Base-by-base conservation (phyloP, 2,329 filamentous ascomycete genomes). In the Macroventuria anomochaeta region DNA sequence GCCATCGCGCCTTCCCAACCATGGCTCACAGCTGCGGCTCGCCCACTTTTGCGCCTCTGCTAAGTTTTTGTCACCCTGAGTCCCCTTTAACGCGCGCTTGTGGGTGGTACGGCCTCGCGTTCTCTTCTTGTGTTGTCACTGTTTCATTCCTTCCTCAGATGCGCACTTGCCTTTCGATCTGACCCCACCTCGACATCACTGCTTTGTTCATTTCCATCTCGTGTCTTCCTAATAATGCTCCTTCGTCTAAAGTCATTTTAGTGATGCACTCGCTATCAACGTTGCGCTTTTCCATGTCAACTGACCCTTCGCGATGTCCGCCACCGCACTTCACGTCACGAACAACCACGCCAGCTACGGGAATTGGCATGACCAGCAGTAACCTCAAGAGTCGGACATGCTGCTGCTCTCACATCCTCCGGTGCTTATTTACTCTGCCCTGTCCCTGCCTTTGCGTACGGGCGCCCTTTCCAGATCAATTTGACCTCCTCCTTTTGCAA, bases 1-100 rank as follows among this genome's bases (percentile, higher is more conserved):
- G 41, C 41, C 37, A 55, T 55, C 23, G 40, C 36, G 26, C 44
- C 38, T 39, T 15, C 39, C 44, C 32, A 39, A 46, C 44, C 44
- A 32, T 29, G 28, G 38, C 21, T 36, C 33, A 21, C n/a, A 39
- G 17, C 37, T 32, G 37, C 37, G 21, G 11, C 15, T 33, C 6
- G 28, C 38, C 17, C 31, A 21, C 25, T 21, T 13, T 11, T 7
- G 21, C 23, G 15, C 5, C 18, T 26, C 13, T 20, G 13, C 31
- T 32, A 15, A 18, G 15, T 7, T 25, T 12, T 26, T 17, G 17
- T 29, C 37, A 36, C 17, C 31, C 5, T 13, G 13, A 29, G 15
- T 17, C 25, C 3, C 18, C 3, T 37, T 1, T 12, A 12, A 12
- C 10, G 26, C 10, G 31, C 31, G 31, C 32, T 29, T 37, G 23